These are phyloP conservation scores for Psophocarpus tetragonolobus DNA, from an alignment of 306 rosid genomes.

Conservation along the genomic window DNA sequence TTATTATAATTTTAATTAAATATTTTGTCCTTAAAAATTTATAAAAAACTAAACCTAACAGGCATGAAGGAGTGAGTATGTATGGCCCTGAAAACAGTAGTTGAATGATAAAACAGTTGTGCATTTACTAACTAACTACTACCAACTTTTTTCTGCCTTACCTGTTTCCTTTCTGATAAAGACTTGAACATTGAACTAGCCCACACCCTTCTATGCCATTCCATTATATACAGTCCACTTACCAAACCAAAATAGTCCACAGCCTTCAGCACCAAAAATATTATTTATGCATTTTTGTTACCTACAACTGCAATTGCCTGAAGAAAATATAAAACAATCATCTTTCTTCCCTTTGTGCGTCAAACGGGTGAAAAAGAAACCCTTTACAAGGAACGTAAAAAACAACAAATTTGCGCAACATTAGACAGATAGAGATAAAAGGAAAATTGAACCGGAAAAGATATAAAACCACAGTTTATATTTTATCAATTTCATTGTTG, in stretches of 20 bases:
- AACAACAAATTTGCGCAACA: too few relatives aligned
- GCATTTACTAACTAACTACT: constrained; percentile 18
- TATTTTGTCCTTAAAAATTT: not conserved
- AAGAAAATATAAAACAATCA: too few relatives aligned
- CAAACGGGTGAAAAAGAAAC: not conserved
- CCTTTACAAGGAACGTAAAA: too few relatives aligned
- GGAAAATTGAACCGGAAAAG: too few relatives aligned
- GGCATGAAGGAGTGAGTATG: too few relatives aligned
- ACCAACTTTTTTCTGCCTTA: constrained; percentile 9
- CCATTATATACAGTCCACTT: too few relatives aligned
- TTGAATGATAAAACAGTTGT: not conserved
- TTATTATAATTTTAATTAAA: not conserved
- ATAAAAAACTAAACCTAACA: not conserved
- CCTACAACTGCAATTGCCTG: not conserved
- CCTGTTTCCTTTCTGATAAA: too few relatives aligned
- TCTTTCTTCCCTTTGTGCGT: not conserved
- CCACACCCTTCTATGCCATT: too few relatives aligned
- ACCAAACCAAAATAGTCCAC: too few relatives aligned
- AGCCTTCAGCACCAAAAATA: not conserved
- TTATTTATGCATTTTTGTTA: not conserved
- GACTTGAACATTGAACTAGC: too few relatives aligned
- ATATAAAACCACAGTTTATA: too few relatives aligned
- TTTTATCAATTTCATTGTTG: too few relatives aligned
- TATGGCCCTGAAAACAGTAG: not conserved
- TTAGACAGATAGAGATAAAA: not conserved